Evolutionary conservation across 768 basidiomycete species (phyloP), one percentile per base, ranked within the genome.

Genomic region (Cyathus striatus): DNA sequence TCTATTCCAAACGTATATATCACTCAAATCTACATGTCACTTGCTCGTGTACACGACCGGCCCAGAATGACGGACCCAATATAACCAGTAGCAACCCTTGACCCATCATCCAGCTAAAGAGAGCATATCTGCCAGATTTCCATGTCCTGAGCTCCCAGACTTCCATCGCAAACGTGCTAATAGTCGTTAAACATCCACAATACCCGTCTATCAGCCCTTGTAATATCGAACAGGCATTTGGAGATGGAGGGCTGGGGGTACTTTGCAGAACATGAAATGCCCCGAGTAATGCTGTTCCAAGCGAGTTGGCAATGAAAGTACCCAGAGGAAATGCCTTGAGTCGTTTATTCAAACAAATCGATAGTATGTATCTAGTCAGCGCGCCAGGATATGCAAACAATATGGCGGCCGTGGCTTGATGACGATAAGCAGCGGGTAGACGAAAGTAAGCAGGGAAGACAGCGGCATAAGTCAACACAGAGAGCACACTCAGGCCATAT

Each of bases 151-250:
- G 64, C 32, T 76, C 75, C 24, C 70, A 63, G 17, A 89, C 59
- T 58, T 99, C 96, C 6, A 83, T 83, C 1, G 81, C 86, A 56
- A 98, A 95, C 14, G 94, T 98, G 60, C 88, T 91, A 52, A 99
- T 76, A 1, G 96, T 99, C 1, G 86, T 94, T 52, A 98, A 69
- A 65, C 91, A 93, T 9, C 93, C 96, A 58, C 94, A 97, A 57
- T 91, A 97, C 5, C 96, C 96, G 58, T 97, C 91, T 18, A 72
- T 69, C 26, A 98, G 64, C 1, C 91, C 94, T 56, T 89, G 84
- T 32, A 97, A 61, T 16, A 90, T 68, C 20, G 76, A 70, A 56
- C 94, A 96, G 24, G 76, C 70, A 45, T 72, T 64, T 17, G 62
- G 57, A 1, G 83, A 76, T 6, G 68, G 58, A 9, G 74, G 67